These are phyloP conservation scores for Inga leiocalycina DNA, from an alignment of 306 rosid species.

Conservation along the genomic window DNA sequence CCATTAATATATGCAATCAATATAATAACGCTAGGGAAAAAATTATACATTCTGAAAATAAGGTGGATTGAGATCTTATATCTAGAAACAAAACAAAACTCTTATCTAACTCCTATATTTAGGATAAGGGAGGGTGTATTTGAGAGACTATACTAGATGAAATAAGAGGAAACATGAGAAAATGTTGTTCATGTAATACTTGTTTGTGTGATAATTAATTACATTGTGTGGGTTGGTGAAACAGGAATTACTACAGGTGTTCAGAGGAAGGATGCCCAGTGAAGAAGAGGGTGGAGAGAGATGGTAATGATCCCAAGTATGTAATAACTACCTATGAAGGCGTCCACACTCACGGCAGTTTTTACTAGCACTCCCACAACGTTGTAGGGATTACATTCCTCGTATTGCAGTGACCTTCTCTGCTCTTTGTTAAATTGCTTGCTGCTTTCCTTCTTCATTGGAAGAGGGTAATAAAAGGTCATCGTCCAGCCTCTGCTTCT, in stretches of 20 bases:
- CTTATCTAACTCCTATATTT: no score
- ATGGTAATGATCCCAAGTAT: constrained; percentile 65
- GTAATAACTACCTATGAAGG: constrained; percentile 96
- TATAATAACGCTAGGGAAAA: no score
- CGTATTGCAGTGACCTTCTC: no score
- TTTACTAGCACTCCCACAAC: constrained; percentile 15
- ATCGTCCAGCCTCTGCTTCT: not conserved
- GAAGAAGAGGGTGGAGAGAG: constrained; percentile 95
- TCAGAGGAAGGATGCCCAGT: constrained; percentile 83
- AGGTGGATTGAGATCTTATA: no score
- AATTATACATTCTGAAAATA: no score
- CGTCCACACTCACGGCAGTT: constrained; percentile 64
- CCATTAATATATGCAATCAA: no score
- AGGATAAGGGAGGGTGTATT: no score
- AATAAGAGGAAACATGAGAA: not conserved
- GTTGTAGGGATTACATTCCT: not conserved
- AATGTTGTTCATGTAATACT: not conserved
- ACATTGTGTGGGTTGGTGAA: not conserved
- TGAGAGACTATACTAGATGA: not conserved
- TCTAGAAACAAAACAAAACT: no score
- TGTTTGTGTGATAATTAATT: not conserved
- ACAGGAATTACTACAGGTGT: constrained; percentile 92
- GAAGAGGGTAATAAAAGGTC: not conserved
- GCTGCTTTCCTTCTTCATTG: not conserved
- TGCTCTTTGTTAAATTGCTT: not conserved